Evolutionary conservation across 192 early-diverging fungal genomes (phyloP), one percentile per base, ranked within the genome.

Genomic region (Mortierella antarctica): DNA sequence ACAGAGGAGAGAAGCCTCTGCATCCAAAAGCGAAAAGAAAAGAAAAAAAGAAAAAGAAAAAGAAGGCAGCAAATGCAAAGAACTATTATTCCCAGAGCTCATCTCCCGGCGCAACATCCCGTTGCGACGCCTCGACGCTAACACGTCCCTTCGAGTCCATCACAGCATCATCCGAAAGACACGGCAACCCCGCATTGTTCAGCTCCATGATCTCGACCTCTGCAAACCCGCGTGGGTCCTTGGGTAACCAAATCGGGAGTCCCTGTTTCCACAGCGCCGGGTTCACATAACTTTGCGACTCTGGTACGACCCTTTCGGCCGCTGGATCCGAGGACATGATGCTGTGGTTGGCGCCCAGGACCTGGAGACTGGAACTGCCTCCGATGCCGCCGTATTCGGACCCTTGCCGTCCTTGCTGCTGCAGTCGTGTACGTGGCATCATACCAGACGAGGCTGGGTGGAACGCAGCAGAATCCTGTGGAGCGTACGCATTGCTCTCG

Each of bases 151-250:
- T 69, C 21, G 10, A 9, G 13, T 76, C 56, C 67, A 76, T 76
- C 4, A 62, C 59, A 2, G 74, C 74, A 5, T 41, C 55, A 47
- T 76, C 62, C 13, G 74, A 70, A n/a, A 67, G 69, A 39, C 14
- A 42, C 7, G 44, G 31, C 12, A 76, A 31, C 11, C 67, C 62
- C 0, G 66, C 54, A 23, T 59, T 52, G 42, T 54, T 70, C 61
- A 76, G 45, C 21, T 76, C 74, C 48, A 69, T 42, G 1, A 42
- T 48, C 53, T 76, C 74, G n/a, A 64, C 7, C 39, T 76, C 74
- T 42, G 54, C 61, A 47, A 76, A 76, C 10, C 74, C 74, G 11
- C 61, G 14, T 3, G 74, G 74, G 44, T 76, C 74, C 31, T 57
- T 62, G 0, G 74, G 74, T 10, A 76, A n/a, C 74, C 74, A 76